phyloP scores from a whole-genome alignment of 2,329 filamentous ascomycete genomes.

The Sodiomyces alkalinus region DNA sequence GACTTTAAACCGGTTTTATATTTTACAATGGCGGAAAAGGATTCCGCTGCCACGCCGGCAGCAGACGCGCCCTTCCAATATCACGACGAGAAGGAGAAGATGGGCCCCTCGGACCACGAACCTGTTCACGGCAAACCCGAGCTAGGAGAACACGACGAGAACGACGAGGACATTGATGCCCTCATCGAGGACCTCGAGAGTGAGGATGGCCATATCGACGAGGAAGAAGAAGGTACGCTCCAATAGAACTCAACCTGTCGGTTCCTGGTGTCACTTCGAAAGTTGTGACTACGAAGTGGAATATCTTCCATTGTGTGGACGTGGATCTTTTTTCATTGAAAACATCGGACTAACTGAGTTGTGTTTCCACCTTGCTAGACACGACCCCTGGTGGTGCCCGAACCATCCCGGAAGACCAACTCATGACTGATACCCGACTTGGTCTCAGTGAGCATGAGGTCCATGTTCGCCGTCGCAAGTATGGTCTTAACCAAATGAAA shows the following conservation, averaged over 20 bases:
- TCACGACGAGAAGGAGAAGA: slow-evolving; percentile 51
- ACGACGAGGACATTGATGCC: slow-evolving; percentile 69
- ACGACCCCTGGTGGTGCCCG: slow-evolving; percentile 37
- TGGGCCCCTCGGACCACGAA: slow-evolving; percentile 17
- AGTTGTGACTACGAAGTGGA: no score
- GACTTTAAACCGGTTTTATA: background rate
- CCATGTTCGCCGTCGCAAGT: slow-evolving; percentile 46
- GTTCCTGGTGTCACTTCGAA: background rate
- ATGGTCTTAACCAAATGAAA: slow-evolving; percentile 73
- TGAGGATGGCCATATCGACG: slow-evolving; percentile 54
- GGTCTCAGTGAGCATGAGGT: slow-evolving; percentile 65
- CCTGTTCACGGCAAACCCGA: slow-evolving; percentile 21
- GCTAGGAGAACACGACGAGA: slow-evolving; percentile 50
- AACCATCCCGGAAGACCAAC: slow-evolving; percentile 55
- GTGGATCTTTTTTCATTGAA: no score
- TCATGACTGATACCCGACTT: slow-evolving; percentile 58
- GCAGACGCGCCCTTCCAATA: slow-evolving; percentile 50
- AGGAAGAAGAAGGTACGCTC: slow-evolving; percentile 33
- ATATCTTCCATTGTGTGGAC: no score
- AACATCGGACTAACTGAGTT: slow-evolving; percentile 3
- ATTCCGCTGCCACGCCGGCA: slow-evolving; percentile 35
- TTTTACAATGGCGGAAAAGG: slow-evolving; percentile 37
- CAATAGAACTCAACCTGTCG: background rate
- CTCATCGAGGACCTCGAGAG: slow-evolving; percentile 81
- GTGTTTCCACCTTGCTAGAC: slow-evolving; percentile 11